Evolutionary conservation across 2,329 filamentous ascomycete genomes (phyloP).

Genomic region (Trichoderma sp.): DNA sequence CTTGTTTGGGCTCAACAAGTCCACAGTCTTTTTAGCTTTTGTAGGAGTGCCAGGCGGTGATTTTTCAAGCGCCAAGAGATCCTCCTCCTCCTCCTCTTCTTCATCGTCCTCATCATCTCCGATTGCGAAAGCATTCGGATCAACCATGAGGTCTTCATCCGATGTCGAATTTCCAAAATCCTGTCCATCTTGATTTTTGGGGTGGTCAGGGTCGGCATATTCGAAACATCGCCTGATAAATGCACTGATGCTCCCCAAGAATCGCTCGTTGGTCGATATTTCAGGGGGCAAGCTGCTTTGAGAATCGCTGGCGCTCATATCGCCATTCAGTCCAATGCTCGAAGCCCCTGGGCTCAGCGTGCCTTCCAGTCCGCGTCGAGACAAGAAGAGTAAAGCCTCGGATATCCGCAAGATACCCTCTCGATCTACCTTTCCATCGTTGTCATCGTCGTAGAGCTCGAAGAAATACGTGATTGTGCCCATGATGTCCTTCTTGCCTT

Average conservation of each 20-base stretch:
- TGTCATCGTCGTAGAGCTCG: conserved; percentile 91
- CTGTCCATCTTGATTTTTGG: conserved; percentile 58
- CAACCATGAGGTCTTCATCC: conserved; percentile 35
- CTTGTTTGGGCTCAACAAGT: conserved; percentile 40
- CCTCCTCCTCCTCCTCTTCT: conserved; percentile 63
- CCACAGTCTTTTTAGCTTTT: conserved; percentile 49
- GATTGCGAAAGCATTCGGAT: conserved; percentile 68
- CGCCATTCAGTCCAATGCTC: conserved; percentile 55
- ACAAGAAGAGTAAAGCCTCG: conserved; percentile 90
- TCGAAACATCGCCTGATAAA: conserved; percentile 98
- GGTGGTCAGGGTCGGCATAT: conserved; percentile 91
- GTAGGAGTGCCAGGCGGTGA: conserved; percentile 49
- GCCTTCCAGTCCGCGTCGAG: conserved; percentile 81
- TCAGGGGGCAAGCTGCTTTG: conserved; percentile 49
- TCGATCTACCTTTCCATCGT: conserved; percentile 87
- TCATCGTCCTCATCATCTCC: conserved; percentile 72
- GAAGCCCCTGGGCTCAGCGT: conserved; percentile 68
- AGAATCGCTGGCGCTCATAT: conserved; percentile 40
- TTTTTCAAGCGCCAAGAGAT: conserved; percentile 64
- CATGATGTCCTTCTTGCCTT: conserved; percentile 95
- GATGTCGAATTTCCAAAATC: conserved; percentile 26
- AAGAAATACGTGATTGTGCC: conserved; percentile 98
- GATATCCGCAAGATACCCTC: conserved; percentile 95
- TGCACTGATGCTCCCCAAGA: conserved; percentile 88
- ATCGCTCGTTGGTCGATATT: conserved; percentile 79